Base-by-base conservation (phyloP, 2,329 filamentous ascomycete species). In the Cladosporium cucumerinum region DNA sequence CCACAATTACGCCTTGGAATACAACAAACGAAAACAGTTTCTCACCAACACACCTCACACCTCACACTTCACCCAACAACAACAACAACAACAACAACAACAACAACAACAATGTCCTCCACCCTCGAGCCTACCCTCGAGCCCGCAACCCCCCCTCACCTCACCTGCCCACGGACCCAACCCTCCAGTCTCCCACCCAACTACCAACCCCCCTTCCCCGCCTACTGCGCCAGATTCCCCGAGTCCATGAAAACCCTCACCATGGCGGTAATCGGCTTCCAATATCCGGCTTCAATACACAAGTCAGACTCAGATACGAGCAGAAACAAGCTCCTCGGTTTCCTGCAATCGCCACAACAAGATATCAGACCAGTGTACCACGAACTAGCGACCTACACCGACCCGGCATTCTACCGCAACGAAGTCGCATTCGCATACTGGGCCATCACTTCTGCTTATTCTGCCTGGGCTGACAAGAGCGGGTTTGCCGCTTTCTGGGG, bases 401-500 rank as follows among this genome's bases (percentile, higher is more conserved):
- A 78, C 66, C 71, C 69, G 62, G 66, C 66, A 8, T 73, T 71
- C 8, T 74, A 70, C 36, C 76, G 72, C 66, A 80, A 79, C 66
- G 66, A 77, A 63, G 72, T 73, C 1, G 69, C 77, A 11, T 69
- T 81, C 23, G 75, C 77, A 0, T 81, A 81, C 69, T 81, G 78
- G 77, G 69, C 73, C 1, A 75, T 70, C 43, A 70, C 66, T 51
- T 65, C 65, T 5, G 57, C 66, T 1, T 76, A 76, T 67, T 64
- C 71, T 1, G 61, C 65, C 5, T 81, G 79, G 79, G 66, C 72
- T 3, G 55, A 46, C 3, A 55, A 71, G 23, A 77, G 75, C 10
- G 78, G 76, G 0, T 81, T 81, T 61, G 57, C 70, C 6, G 49
- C 57, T 2, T 81, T 78, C 78, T 81, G 79, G 79, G 59, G 74